These are phyloP conservation scores for Aspergillus udagawae DNA, from an alignment of 2,329 filamentous ascomycete genomes.

Conservation along the genomic window DNA sequence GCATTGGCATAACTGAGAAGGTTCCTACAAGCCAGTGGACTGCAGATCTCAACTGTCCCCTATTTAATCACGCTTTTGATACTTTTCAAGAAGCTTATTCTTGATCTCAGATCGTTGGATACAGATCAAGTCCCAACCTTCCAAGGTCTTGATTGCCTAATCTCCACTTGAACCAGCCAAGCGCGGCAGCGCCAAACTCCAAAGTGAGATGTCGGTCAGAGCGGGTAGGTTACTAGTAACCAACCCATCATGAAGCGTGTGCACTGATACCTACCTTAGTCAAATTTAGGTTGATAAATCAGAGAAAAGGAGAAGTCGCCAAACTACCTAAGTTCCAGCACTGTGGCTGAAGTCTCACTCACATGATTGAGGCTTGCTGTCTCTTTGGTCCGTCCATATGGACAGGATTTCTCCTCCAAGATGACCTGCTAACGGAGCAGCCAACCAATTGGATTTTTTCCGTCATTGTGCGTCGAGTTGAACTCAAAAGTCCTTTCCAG, in stretches of 20 bases:
- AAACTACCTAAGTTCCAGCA: not conserved
- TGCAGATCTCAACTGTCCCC: not conserved
- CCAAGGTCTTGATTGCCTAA: not conserved
- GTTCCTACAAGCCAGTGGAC: not conserved
- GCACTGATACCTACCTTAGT: not conserved
- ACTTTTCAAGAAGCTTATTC: not conserved
- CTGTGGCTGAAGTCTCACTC: slow-evolving; percentile 6
- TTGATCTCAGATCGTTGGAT: not conserved
- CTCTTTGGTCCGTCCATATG: slow-evolving; percentile 1
- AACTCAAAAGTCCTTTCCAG: not conserved
- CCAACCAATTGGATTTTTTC: slow-evolving; percentile 7
- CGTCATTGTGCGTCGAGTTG: not conserved
- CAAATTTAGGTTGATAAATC: not conserved
- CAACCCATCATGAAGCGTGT: not conserved
- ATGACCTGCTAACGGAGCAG: not conserved
- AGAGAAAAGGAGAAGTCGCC: not conserved
- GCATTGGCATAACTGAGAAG: not conserved
- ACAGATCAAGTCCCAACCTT: not conserved
- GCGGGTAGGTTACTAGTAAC: not conserved
- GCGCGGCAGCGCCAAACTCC: not conserved
- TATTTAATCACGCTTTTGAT: not conserved
- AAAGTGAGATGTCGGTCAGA: not conserved
- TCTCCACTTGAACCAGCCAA: not conserved
- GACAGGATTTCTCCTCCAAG: not conserved
- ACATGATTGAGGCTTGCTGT: slow-evolving; percentile 6